phyloP scores from a whole-genome alignment of 2,329 filamentous ascomycete species.

The Samsoniella hepiali region DNA sequence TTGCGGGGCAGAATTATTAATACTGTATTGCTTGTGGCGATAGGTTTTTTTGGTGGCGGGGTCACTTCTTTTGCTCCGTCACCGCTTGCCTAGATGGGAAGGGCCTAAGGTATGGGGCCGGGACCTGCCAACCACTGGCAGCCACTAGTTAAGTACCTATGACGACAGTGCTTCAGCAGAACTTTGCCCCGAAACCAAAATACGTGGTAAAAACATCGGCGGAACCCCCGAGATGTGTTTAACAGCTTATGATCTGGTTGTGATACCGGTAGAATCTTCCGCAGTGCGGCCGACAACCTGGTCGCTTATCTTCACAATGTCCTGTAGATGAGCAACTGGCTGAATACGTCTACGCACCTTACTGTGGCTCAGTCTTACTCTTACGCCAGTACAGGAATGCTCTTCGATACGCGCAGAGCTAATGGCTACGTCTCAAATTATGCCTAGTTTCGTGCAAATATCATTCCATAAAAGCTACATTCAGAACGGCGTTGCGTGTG shows the following conservation, averaged over 20 bases:
- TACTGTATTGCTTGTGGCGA: conserved; percentile 21
- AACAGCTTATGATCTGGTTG: neutral
- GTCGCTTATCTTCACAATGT: too few species aligned
- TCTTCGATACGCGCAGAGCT: too few species aligned
- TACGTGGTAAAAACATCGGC: neutral
- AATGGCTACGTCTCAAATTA: too few species aligned
- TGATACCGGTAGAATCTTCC: too few species aligned
- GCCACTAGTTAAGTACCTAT: neutral
- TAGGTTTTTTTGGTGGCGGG: conserved; percentile 29
- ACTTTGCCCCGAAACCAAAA: neutral
- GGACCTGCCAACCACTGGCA: neutral
- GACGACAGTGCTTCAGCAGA: neutral
- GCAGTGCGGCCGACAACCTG: too few species aligned
- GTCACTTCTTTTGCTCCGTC: conserved; percentile 2
- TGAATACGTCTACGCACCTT: too few species aligned
- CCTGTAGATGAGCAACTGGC: too few species aligned
- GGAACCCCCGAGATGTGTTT: neutral
- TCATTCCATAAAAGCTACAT: too few species aligned
- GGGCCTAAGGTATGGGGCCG: neutral
- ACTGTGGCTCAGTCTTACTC: too few species aligned
- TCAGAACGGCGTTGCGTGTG: neutral
- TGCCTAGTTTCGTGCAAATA: too few species aligned
- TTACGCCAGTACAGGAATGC: too few species aligned
- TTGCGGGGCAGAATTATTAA: conserved; percentile 24
- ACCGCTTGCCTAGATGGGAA: conserved; percentile 17